Base-by-base conservation (phyloP, 148 eudicot species). In the Euryodendron excelsum region DNA sequence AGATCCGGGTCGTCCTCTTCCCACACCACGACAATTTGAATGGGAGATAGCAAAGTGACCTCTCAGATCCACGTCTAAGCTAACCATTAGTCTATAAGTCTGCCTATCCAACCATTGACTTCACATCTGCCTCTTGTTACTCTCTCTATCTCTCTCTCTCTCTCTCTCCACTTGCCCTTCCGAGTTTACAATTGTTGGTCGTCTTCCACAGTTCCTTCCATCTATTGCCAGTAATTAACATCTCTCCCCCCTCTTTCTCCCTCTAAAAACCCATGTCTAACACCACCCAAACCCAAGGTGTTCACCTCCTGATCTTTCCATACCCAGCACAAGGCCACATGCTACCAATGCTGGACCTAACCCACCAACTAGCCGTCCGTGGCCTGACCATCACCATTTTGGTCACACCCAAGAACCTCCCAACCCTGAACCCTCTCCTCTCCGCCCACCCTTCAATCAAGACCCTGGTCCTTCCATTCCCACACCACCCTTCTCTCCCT, bases 401-500 rank as follows among this genome's bases (percentile, higher is more conserved):
- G 39, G 73, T 77, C 73, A 77, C 79, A 13, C 79, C 79, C 62
- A 77, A 77, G 61, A 77, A 77, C 31, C 73, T 77, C 36, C 73
- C 73, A 28, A 50, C 5, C 39, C 73, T 77, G 10, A 5, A 52
- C 4, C 64, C 79, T 34, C 79, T 77, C 62, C 72, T 66, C 33
- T 34, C 62, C 50, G 31, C 34, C 30, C 72, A 65, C 79, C 73
- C 79, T 39, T 75, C 69, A 12, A 75, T 75, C 58, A 37, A 63
- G 17, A 75, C 78, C 3, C 70, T 77, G 18, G 27, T 67, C 41
- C 79, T 67, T 15, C 73, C 79, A 41, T 93, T 93, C 69, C 97
- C 93, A 2, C 17, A 61, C 34, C 84, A 93, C 76, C 92, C 93
- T 3, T 48, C 82, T 1, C 77, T 93, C 39, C 91, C 93, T 9